phyloP scores from a whole-genome alignment of 208 protist species.

The Leishmania guyanensis region DNA sequence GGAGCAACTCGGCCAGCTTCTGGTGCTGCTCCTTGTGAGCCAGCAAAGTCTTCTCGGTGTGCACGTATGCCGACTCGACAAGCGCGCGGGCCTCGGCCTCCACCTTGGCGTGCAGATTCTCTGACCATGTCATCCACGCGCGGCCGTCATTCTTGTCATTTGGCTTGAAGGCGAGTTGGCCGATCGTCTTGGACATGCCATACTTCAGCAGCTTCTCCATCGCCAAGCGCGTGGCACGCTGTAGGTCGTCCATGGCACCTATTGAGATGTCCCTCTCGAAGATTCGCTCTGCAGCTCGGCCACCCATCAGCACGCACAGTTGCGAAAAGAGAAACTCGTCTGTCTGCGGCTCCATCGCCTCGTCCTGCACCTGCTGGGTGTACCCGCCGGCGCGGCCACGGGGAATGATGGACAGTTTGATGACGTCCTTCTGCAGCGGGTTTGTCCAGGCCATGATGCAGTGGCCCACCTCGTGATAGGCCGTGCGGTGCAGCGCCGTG shows the following conservation, averaged over 20 bases:
- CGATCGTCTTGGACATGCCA: constrained; percentile 88
- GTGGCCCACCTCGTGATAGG: constrained; percentile 98
- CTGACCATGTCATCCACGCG: constrained; percentile 90
- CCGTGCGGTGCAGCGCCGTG: constrained; percentile 82
- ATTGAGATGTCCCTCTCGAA: constrained; percentile 90
- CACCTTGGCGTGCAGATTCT: constrained; percentile 87
- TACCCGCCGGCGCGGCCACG: constrained; percentile 89
- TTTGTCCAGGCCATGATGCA: constrained; percentile 94
- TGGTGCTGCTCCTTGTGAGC: constrained; percentile 76
- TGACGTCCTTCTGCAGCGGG: constrained; percentile 90
- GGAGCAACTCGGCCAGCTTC: constrained; percentile 69
- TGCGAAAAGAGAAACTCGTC: constrained; percentile 89
- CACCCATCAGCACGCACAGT: constrained; percentile 91
- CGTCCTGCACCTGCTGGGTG: constrained; percentile 92
- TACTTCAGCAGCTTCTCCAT: constrained; percentile 90
- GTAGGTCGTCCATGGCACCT: constrained; percentile 92
- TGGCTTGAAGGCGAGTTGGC: constrained; percentile 88
- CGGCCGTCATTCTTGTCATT: constrained; percentile 89
- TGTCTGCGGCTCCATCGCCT: constrained; percentile 89
- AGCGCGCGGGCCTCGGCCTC: constrained; percentile 81
- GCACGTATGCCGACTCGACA: constrained; percentile 67
- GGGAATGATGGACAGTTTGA: constrained; percentile 94
- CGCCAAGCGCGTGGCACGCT: constrained; percentile 85
- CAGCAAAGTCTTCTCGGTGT: constrained; percentile 70
- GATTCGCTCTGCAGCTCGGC: constrained; percentile 86